Evolutionary conservation across 2,329 filamentous ascomycete genomes (phyloP).

Genomic region (Allantophomopsis cytisporea): DNA sequence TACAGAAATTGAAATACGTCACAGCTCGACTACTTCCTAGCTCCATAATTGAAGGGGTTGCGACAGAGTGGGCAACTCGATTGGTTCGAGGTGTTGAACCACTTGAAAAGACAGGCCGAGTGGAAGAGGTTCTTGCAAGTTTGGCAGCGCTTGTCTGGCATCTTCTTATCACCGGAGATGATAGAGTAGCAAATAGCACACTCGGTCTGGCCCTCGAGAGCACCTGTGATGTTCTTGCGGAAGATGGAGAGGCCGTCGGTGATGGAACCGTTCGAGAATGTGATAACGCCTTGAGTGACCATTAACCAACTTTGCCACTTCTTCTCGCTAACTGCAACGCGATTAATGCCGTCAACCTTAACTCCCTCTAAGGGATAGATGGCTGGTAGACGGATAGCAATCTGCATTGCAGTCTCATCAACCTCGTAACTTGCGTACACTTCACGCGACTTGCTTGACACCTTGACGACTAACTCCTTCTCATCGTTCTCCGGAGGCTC

Average conservation of each 20-base stretch:
- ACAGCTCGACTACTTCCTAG: background rate
- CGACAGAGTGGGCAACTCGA: slow-evolving; percentile 88
- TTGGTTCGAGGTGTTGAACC: slow-evolving; percentile 90
- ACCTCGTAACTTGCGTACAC: slow-evolving; percentile 76
- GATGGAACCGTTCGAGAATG: slow-evolving; percentile 80
- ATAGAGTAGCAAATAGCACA: slow-evolving; percentile 97
- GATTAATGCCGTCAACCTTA: slow-evolving; percentile 60
- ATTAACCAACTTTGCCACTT: slow-evolving; percentile 90
- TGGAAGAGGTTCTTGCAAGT: slow-evolving; percentile 96
- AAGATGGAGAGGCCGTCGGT: slow-evolving; percentile 80
- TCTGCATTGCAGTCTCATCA: slow-evolving; percentile 74
- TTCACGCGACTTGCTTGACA: slow-evolving; percentile 59
- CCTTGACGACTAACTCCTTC: slow-evolving; percentile 50
- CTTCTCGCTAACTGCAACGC: slow-evolving; percentile 77
- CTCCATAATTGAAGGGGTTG: slow-evolving; percentile 60
- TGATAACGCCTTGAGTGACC: slow-evolving; percentile 83
- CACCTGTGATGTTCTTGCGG: slow-evolving; percentile 73
- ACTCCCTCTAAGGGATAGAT: slow-evolving; percentile 76
- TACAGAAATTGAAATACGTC: background rate
- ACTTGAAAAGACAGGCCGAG: slow-evolving; percentile 79
- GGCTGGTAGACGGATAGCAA: slow-evolving; percentile 67
- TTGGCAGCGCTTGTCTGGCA: slow-evolving; percentile 81
- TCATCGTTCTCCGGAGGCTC: slow-evolving; percentile 34
- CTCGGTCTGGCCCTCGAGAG: slow-evolving; percentile 84
- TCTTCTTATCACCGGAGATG: slow-evolving; percentile 74